Evolutionary conservation across 768 basidiomycete species (phyloP).

Genomic region (Termitomyces sp.): DNA sequence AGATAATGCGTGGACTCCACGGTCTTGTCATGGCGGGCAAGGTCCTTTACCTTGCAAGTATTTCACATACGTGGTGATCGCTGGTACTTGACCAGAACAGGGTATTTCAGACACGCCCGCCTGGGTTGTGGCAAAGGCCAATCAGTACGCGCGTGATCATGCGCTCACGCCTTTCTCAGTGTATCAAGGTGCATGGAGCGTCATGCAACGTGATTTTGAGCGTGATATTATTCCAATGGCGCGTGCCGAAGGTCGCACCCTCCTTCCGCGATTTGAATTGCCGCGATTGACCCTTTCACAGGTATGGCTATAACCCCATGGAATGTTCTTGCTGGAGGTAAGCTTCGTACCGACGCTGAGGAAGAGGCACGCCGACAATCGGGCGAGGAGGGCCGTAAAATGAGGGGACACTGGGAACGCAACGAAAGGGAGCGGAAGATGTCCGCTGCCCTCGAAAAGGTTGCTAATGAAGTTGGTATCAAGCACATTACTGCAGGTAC

Average conservation of each 20-base stretch:
- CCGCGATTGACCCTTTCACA: conserved; percentile 18
- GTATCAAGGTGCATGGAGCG: conserved; percentile 41
- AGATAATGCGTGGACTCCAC: conserved; percentile 53
- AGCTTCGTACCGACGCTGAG: conserved; percentile 44
- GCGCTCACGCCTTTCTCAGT: conserved; percentile 41
- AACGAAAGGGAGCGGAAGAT: conserved; percentile 26
- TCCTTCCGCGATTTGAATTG: conserved; percentile 10
- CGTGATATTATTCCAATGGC: conserved; percentile 43
- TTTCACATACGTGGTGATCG: not conserved
- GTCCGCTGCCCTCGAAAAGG: conserved; percentile 29
- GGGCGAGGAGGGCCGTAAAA: conserved; percentile 20
- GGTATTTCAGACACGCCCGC: conserved; percentile 34
- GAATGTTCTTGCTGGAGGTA: conserved; percentile 24
- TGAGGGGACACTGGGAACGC: conserved; percentile 24
- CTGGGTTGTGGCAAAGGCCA: conserved; percentile 38
- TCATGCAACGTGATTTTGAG: conserved; percentile 37
- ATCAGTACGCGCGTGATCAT: conserved; percentile 41
- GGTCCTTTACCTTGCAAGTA: conserved; percentile 37
- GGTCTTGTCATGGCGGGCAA: conserved; percentile 46
- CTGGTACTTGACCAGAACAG: conserved; percentile 5
- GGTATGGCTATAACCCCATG: conserved; percentile 21
- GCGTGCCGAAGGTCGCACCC: conserved; percentile 26
- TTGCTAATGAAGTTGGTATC: conserved; percentile 31
- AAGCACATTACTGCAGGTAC: conserved; percentile 24
- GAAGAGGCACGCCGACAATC: conserved; percentile 16